phyloP scores from a whole-genome alignment of 192 early-diverging fungal genomes.

The Lunasporangiospora selenospora region DNA sequence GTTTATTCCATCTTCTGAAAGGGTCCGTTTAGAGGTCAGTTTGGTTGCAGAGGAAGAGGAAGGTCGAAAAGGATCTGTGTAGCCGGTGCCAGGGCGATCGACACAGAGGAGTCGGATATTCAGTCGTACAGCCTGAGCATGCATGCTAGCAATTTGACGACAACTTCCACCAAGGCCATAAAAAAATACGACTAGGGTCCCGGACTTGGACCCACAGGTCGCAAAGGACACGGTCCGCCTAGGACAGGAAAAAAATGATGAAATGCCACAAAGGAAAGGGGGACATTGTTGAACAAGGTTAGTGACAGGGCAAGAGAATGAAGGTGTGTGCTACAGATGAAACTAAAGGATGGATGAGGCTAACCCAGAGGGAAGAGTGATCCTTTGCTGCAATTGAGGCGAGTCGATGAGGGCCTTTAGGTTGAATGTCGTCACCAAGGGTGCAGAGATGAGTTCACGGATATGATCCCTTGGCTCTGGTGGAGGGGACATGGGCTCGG shows the following conservation, averaged over 20 bases:
- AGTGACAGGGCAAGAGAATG: too few relatives aligned
- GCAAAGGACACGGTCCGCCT: constrained; percentile 33
- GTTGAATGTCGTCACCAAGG: constrained; percentile 24
- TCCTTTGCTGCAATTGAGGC: constrained; percentile 31
- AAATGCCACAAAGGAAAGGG: too few relatives aligned
- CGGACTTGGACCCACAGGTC: constrained; percentile 36
- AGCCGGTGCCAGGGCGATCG: constrained; percentile 37
- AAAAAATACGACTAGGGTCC: constrained; percentile 20
- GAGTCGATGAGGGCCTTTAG: constrained; percentile 38
- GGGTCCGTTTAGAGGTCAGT: too few relatives aligned
- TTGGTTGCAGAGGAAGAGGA: too few relatives aligned
- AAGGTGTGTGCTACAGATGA: too few relatives aligned
- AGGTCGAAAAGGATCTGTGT: constrained; percentile 25
- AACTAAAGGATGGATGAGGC: too few relatives aligned
- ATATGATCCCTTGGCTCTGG: constrained; percentile 27
- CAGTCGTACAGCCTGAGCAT: constrained; percentile 36
- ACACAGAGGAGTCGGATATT: constrained; percentile 31
- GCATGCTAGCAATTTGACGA: constrained; percentile 35
- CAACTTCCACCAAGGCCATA: constrained; percentile 40
- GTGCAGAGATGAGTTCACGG: constrained; percentile 33
- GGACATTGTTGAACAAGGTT: too few relatives aligned
- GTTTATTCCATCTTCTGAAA: not conserved
- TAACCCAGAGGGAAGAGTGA: constrained; percentile 32
- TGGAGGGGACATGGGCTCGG: not conserved
- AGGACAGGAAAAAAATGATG: not conserved